Base-by-base conservation (phyloP, 139 green algal genomes). In the Pleodorina starrii region DNA sequence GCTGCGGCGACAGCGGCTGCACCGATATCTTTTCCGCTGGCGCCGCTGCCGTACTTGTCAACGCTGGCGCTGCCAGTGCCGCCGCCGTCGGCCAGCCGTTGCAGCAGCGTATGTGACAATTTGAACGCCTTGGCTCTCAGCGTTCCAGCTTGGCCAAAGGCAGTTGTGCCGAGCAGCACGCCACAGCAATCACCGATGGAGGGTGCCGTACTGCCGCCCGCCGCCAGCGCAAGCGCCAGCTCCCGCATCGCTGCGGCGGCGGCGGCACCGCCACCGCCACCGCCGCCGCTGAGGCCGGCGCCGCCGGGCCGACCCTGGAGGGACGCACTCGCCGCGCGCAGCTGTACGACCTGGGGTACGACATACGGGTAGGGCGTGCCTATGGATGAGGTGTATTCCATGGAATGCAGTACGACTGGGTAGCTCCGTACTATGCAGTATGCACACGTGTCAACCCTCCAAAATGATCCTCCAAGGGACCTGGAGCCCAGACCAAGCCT, bases 91-190 rank as follows among this genome's bases (percentile, higher is more conserved):
- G 46, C 17, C 32, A 80, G 21, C 23, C 16, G 40, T 16, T 57
- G 72, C 40, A 80, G 72, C 72, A 80, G 17, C 40, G 72, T 80
- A 40, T 80, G 72, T 19, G 40, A 42, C 40, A 80, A 17, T 23
- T 80, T 54, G 72, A 80, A 80, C 16, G 72, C 42, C 72, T 80
- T 80, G 3, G 72, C 72, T 11, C 11, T n/a, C 42, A 80, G 68
- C 68, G 35, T 38, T 19, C 63, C 63, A 10, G 63, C 21, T 2
- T 19, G 2, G 16, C 19, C 1, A 23, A 73, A 73, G 63, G 25
- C 35, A 6, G 63, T 38, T 73, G 2, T 25, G 21, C 5, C 7
- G 2, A 2, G 2, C 1, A 73, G 25, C 27, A 73, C 35, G 63
- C 27, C 19, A 23, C 63, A 19, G 32, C n/a, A 19, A 21, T 73